Evolutionary conservation across 768 basidiomycete genomes (phyloP), one percentile per base, ranked within the genome.

Genomic region (Rhodocollybia butyracea): DNA sequence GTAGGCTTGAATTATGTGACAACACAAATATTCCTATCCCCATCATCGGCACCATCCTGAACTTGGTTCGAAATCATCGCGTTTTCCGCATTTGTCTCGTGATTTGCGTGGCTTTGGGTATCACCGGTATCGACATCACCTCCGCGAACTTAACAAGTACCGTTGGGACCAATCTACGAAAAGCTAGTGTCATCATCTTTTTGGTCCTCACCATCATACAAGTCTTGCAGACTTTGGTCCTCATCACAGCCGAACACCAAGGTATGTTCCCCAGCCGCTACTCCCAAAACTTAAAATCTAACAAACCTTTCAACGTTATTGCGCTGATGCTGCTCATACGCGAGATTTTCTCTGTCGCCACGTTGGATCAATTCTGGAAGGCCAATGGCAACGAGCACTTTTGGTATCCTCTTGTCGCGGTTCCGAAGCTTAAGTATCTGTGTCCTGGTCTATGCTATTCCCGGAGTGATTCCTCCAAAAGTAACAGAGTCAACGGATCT

Each of bases 381-480:
- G 61, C 67, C 46, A 61, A 65, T n/a, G n/a, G n/a, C 19, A 61
- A 70, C 24, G 77, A 79, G 51, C 64, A 60, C 24, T 59, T 68
- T 10, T 77, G 76, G 76, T 79, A 77, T 53, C 75, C 76, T 0
- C 59, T 79, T 4, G 59, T 71, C 3, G 73, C 72, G 1, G 45
- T 74, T 3, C 69, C 76, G 0, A 76, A 78, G 57, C 46, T 75
- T n/a, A n/a, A n/a, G n/a, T n/a, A 55, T 77, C 12, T 70, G 70
- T 1, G 73, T 77, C 1, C 13, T 64, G 0, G 58, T 73, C n/a
- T 75, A 70, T 40, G 55, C 66, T 11, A 62, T 61, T 5, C 73
- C 75, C 0, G 73, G 70, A 0, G 56, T 77, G 3, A 65, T 75
- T 1, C 73, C 70, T 24, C 30, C 34, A n/a, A n/a, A n/a, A n/a